Evolutionary conservation across 1,139 yeast genomes (phyloP).

Genomic region (Magnusiomyces suaveolens): DNA sequence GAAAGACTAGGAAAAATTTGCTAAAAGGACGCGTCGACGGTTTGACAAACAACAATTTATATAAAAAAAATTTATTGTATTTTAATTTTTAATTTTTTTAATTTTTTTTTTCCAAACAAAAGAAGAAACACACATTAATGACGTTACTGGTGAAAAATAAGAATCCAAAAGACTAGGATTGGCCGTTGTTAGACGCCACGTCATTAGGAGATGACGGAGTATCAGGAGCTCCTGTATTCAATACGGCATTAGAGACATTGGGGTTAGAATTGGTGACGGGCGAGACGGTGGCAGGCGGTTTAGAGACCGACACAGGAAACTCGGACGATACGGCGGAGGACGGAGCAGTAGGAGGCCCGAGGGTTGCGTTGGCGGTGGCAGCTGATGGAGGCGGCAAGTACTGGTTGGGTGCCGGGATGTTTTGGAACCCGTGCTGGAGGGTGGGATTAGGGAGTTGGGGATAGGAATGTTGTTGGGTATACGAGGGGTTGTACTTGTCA

Average conservation of each 20-base stretch:
- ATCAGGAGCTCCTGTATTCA: not conserved
- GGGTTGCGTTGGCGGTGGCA: not conserved
- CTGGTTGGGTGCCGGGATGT: not conserved
- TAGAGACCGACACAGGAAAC: not conserved
- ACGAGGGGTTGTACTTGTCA: not conserved
- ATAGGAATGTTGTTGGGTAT: not conserved
- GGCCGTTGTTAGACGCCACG: not conserved
- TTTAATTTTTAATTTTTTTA: no score
- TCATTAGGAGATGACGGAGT: not conserved
- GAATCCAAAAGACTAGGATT: no score
- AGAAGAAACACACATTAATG: no score
- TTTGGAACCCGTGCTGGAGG: not conserved
- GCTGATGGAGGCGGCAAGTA: not conserved
- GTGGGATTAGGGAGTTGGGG: not conserved
- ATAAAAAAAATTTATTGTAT: no score
- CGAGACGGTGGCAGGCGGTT: not conserved
- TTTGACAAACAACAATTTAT: no score
- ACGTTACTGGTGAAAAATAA: no score
- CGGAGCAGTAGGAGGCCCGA: not conserved
- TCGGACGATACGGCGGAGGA: not conserved
- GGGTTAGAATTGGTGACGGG: not conserved
- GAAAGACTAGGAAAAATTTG: no score
- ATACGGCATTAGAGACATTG: not conserved
- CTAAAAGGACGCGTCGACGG: no score
- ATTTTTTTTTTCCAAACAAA: no score